Percentiles rank a stretch among this genome's conserved stretches.
Evolutionary conservation across 345 rosid genomes (phyloP).

Genomic region (Gossypioides kirkii): DNA sequence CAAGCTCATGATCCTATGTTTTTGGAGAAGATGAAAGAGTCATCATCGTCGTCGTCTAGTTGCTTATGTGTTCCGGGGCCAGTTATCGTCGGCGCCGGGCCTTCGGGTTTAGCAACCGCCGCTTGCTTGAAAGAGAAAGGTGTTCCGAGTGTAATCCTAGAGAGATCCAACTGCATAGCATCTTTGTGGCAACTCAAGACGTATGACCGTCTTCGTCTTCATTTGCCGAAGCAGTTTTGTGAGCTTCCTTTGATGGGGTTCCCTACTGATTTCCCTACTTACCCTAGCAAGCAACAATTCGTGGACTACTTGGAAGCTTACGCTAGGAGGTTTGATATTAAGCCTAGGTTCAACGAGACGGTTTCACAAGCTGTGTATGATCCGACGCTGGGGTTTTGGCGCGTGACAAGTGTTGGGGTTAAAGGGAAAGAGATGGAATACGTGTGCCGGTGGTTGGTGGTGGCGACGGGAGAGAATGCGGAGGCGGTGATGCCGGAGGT

Average conservation of each 20-base stretch:
- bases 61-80: slow-evolving; percentile 26
- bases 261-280: slow-evolving; percentile 38
- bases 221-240: slow-evolving; percentile 62
- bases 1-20: slow-evolving; percentile 66
- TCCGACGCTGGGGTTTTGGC: slow-evolving; percentile 29
- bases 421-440: slow-evolving; percentile 39
- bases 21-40: slow-evolving; percentile 16
- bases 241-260: slow-evolving; percentile 56
- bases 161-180: slow-evolving; percentile 52
- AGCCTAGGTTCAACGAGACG: slow-evolving; percentile 40
- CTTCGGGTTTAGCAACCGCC: slow-evolving; percentile 51
- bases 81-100: slow-evolving; percentile 58
- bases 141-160: slow-evolving; percentile 40
- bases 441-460: slow-evolving; percentile 65
- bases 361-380: slow-evolving; percentile 44
- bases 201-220: slow-evolving; percentile 58
- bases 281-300: slow-evolving; percentile 56
- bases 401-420: slow-evolving; percentile 30
- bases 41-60: slow-evolving; percentile 3
- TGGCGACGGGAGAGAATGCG: slow-evolving; percentile 96
- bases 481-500: slow-evolving; percentile 66
- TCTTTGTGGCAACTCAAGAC: slow-evolving; percentile 63
- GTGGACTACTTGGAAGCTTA: slow-evolving; percentile 48
- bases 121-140: slow-evolving; percentile 44
- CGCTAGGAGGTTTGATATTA: slow-evolving; percentile 25